Percentiles rank a stretch among this genome's conserved stretches.
Evolutionary conservation across 2,329 filamentous ascomycete genomes (phyloP).

Genomic region (Lasiodiplodia hormozganensis): DNA sequence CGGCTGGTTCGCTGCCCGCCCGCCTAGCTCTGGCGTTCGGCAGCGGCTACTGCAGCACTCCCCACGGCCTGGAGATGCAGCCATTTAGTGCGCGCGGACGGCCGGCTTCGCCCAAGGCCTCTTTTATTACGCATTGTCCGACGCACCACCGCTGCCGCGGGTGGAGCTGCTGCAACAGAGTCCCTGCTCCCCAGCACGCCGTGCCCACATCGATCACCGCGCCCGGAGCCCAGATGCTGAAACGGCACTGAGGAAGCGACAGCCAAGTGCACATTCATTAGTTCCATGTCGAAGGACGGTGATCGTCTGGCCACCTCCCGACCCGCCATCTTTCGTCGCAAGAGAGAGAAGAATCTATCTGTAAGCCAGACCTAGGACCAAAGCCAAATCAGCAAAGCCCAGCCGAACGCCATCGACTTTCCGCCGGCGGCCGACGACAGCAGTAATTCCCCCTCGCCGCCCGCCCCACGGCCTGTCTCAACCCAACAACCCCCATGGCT

Average conservation of each 20-base stretch:
- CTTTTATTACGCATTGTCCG: conserved; percentile 20
- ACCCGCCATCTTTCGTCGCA: conserved; percentile 7
- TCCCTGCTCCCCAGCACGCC: conserved; percentile 20
- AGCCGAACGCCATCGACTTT: conserved; percentile 9
- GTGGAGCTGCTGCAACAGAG: conserved; percentile 13
- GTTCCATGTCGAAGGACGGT: conserved; percentile 24
- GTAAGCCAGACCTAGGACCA: conserved; percentile 18
- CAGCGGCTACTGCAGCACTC: conserved; percentile 14
- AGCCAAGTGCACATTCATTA: conserved; percentile 27
- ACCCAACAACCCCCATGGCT: conserved; percentile 29
- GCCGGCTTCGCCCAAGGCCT: conserved; percentile 2
- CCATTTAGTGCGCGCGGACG: conserved; percentile 17
- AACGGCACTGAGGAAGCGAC: conserved; percentile 31
- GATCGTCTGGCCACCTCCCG: conserved; percentile 22
- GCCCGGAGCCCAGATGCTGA: conserved; percentile 29
- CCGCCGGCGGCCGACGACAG: conserved; percentile 8
- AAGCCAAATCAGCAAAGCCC: conserved; percentile 27
- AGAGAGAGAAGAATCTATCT: conserved; percentile 31
- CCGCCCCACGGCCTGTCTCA: conserved; percentile 15
- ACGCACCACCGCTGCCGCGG: conserved; percentile 23
- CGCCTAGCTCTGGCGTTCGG: conserved; percentile 4
- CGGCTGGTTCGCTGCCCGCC: conserved; percentile 12
- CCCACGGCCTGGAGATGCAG: neutral
- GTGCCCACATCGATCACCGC: conserved; percentile 25
- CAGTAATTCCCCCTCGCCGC: conserved; percentile 24